These are phyloP conservation scores for Phaeophleospora eucalypticola DNA, from an alignment of 2,329 filamentous ascomycete genomes.

Conservation along the genomic window DNA sequence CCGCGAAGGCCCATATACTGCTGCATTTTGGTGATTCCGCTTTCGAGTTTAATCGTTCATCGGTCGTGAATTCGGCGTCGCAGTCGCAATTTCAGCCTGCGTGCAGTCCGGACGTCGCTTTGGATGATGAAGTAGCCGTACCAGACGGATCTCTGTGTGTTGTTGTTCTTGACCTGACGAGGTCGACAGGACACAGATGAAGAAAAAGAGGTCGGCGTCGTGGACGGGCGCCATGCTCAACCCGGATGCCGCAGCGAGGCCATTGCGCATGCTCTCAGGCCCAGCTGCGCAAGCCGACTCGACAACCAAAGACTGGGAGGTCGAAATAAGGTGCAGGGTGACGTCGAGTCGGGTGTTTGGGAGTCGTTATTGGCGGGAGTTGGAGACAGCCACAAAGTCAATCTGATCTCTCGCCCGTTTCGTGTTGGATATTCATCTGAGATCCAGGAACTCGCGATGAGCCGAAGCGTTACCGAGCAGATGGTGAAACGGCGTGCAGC, in stretches of 20 bases:
- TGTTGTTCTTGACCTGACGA: too few relatives aligned
- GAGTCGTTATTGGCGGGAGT: neutral
- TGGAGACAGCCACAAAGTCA: neutral
- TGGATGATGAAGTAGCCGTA: neutral
- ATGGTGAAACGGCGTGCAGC: neutral
- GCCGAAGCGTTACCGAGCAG: neutral
- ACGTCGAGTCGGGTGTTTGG: neutral
- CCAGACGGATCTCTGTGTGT: neutral
- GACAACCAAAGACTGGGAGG: neutral
- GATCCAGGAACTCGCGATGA: neutral
- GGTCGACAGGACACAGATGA: neutral
- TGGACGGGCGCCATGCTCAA: too few relatives aligned
- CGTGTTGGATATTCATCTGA: too few relatives aligned
- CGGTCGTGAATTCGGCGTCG: neutral
- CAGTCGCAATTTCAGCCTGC: neutral
- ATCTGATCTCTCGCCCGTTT: neutral
- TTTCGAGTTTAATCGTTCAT: neutral
- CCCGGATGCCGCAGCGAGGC: neutral
- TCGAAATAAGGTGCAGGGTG: neutral
- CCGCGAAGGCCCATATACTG: constrained; percentile 18
- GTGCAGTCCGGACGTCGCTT: too few relatives aligned
- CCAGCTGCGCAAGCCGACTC: too few relatives aligned
- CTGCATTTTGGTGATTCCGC: constrained; percentile 6
- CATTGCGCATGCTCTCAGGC: too few relatives aligned
- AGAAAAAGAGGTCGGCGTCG: neutral